Evolutionary conservation across 1,139 yeast genomes (phyloP).

Genomic region (Lodderomyces jiufengensis): DNA sequence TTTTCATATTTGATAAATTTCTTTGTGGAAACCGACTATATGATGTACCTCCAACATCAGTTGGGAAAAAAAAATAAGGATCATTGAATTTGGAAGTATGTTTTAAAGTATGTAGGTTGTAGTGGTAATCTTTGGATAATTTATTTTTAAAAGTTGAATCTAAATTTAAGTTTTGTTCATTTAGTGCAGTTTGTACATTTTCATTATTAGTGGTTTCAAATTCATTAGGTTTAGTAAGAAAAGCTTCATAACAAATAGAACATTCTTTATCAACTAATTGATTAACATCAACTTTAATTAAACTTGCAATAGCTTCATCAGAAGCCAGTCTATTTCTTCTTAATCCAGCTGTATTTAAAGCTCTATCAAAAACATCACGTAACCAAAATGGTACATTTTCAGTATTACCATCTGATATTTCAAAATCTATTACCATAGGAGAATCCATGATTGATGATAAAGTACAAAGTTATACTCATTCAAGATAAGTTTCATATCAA

Average conservation of each 20-base stretch:
- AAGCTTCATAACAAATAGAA: slow-evolving; percentile 35
- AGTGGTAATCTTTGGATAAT: slow-evolving; percentile 6
- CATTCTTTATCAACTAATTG: slow-evolving; percentile 27
- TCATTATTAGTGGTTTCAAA: no score
- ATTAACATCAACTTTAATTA: slow-evolving; percentile 24
- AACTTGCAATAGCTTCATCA: slow-evolving; percentile 37
- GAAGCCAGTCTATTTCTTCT: slow-evolving; percentile 31
- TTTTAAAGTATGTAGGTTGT: slow-evolving; percentile 7
- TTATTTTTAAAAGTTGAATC: slow-evolving; percentile 4
- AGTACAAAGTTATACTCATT: no score
- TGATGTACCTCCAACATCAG: slow-evolving; percentile 28
- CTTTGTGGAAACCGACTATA: slow-evolving; percentile 35
- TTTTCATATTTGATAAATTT: slow-evolving; percentile 23
- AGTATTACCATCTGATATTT: slow-evolving; percentile 20
- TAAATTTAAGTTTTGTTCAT: no score
- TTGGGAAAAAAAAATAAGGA: slow-evolving; percentile 39
- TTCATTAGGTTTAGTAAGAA: slow-evolving; percentile 27
- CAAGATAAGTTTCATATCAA: no score
- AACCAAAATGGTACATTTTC: slow-evolving; percentile 36
- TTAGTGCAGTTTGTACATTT: no score
- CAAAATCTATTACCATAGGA: slow-evolving; percentile 24
- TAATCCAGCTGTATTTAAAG: slow-evolving; percentile 29
- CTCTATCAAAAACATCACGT: slow-evolving; percentile 37
- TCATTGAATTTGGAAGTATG: slow-evolving; percentile 25
- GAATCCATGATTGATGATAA: slow-evolving; percentile 15